Percentiles rank a stretch among this genome's conserved stretches.
These are phyloP conservation scores for Debaryomyces coudertii DNA, from an alignment of 1,139 yeast genomes.

Conservation along the genomic window DNA sequence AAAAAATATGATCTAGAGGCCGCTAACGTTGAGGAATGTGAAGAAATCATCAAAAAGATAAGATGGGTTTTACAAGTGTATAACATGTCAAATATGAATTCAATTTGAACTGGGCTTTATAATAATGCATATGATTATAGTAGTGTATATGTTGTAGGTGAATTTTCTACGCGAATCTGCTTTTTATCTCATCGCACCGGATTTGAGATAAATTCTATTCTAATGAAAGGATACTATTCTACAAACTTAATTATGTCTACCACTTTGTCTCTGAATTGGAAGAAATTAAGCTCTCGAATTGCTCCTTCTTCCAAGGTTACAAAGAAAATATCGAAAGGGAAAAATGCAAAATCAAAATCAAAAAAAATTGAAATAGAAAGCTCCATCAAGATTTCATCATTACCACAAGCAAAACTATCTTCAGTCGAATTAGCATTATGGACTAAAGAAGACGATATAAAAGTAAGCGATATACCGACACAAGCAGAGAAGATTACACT, in stretches of 20 bases:
- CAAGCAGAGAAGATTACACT: constrained; percentile 1
- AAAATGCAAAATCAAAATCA: constrained; percentile 1
- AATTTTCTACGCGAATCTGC: neutral
- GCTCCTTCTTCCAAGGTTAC: constrained; percentile 22
- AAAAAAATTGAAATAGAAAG: neutral
- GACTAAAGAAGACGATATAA: constrained; percentile 31
- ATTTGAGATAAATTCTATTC: neutral
- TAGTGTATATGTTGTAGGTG: neutral
- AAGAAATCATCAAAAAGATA: constrained; percentile 73
- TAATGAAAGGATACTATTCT: neutral
- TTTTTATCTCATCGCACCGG: constrained; percentile 11
- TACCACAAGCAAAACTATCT: constrained; percentile 10
- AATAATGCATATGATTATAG: neutral
- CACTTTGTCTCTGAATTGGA: constrained; percentile 40
- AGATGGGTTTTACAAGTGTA: constrained; percentile 57
- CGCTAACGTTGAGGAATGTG: constrained; percentile 58
- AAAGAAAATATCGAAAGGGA: constrained; percentile 11
- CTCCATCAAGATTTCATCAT: neutral
- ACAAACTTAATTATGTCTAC: constrained; percentile 18
- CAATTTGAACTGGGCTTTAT: neutral
- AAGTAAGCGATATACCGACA: constrained; percentile 18
- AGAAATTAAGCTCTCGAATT: constrained; percentile 31
- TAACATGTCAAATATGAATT: constrained; percentile 18
- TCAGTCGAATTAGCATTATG: constrained; percentile 34
- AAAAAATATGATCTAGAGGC: constrained; percentile 92